phyloP scores from a whole-genome alignment of 768 basidiomycete species.

The Macrolepiota dolichaula region DNA sequence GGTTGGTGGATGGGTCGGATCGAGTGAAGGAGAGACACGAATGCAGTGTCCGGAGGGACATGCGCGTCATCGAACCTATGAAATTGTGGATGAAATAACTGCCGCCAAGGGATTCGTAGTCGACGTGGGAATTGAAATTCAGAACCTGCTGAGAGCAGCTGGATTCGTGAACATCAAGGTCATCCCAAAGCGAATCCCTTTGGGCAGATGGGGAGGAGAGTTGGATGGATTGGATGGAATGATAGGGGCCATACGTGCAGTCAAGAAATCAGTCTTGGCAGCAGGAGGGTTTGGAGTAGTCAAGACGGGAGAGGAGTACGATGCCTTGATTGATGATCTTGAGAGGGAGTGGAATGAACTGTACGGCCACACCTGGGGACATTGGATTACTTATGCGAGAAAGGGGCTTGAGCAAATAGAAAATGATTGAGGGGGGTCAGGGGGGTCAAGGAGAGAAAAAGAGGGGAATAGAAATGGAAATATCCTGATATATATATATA shows the following conservation, averaged over 20 bases:
- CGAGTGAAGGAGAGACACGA: background rate
- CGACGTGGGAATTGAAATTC: background rate
- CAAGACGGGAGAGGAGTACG: slow-evolving; percentile 9
- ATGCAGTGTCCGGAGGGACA: background rate
- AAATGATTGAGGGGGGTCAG: too few relatives aligned
- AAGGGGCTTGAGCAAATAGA: too few relatives aligned
- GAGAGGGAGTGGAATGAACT: background rate
- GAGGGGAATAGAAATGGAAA: too few relatives aligned
- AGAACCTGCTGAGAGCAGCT: background rate
- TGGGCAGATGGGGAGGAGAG: background rate
- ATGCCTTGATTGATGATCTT: slow-evolving; percentile 5
- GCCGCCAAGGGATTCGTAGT: background rate
- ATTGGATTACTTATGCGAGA: background rate
- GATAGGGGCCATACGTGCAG: background rate
- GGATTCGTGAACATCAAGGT: background rate
- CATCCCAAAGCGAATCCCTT: background rate
- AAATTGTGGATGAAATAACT: background rate
- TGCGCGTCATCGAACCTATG: background rate
- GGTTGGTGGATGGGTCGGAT: slow-evolving; percentile 6
- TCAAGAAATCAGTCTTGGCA: slow-evolving; percentile 5
- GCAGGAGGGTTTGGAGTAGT: slow-evolving; percentile 12
- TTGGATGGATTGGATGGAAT: background rate
- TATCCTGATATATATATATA: too few relatives aligned
- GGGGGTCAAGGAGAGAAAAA: too few relatives aligned
- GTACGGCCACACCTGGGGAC: background rate